phyloP scores from a whole-genome alignment of 495 filamentous ascomycete genomes.

The Penicillium atrosanguineum region DNA sequence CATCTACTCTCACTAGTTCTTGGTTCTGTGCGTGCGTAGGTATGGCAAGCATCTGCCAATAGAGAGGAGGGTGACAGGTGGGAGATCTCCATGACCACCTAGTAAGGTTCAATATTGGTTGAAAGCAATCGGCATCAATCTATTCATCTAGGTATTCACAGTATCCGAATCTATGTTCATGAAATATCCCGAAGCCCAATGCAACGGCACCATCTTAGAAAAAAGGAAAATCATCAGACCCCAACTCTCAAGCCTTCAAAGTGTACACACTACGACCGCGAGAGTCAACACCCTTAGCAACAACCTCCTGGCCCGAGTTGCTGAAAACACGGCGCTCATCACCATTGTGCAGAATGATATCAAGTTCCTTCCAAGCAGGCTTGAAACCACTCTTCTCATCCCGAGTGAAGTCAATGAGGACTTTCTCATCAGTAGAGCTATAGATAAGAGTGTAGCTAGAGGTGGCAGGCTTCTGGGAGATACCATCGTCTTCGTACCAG shows the following conservation, averaged over 20 bases:
- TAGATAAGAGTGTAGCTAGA: slow-evolving; percentile 44
- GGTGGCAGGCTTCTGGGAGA: slow-evolving; percentile 44
- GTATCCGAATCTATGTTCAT: slow-evolving; percentile 8
- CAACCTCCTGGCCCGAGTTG: slow-evolving; percentile 29
- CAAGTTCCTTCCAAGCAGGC: slow-evolving; percentile 53
- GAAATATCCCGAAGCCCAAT: not conserved
- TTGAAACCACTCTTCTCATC: slow-evolving; percentile 39
- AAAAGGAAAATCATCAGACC: not conserved
- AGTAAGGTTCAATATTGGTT: not conserved
- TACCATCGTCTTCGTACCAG: slow-evolving; percentile 67
- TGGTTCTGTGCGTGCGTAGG: not conserved
- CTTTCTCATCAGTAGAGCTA: slow-evolving; percentile 40
- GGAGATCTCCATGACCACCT: not conserved
- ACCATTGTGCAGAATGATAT: slow-evolving; percentile 50
- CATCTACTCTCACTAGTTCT: not conserved
- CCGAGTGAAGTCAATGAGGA: slow-evolving; percentile 40
- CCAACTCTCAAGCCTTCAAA: slow-evolving; percentile 20
- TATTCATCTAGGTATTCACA: not conserved
- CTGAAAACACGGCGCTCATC: slow-evolving; percentile 46
- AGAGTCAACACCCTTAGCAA: slow-evolving; percentile 30
- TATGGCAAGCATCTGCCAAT: too few species aligned
- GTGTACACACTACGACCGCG: slow-evolving; percentile 38
- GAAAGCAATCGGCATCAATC: not conserved
- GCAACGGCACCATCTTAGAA: not conserved
- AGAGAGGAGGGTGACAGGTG: too few species aligned